Evolutionary conservation across 352 stramenopile genomes (phyloP), one percentile per base, ranked within the genome.

Genomic region (Sclerospora graminicola): DNA sequence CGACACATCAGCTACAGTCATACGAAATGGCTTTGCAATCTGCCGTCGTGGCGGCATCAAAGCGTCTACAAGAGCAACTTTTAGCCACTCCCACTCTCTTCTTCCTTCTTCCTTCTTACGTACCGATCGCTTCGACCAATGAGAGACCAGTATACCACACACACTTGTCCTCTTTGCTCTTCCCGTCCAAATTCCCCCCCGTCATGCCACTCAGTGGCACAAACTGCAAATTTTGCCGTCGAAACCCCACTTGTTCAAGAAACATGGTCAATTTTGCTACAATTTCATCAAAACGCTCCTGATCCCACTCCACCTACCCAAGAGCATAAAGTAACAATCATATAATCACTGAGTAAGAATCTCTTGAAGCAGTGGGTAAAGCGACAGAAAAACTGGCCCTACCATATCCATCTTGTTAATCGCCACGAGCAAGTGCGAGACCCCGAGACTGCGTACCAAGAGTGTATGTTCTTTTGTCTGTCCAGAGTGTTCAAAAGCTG

Each of bases 351-450:
- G n/a, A n/a, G n/a, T n/a, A n/a, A n/a, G n/a, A n/a, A n/a, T n/a
- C n/a, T n/a, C n/a, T n/a, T n/a, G n/a, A n/a, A n/a, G n/a, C n/a
- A n/a, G n/a, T n/a, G n/a, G n/a, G n/a, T n/a, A n/a, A n/a, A n/a
- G n/a, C 3, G 26, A 38, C n/a, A 33, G 37, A 14, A 28, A 19
- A 26, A 56, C n/a, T 46, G 8, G 14, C 13, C 43, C 4, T 19
- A 95, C 83, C 14, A 88, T 78, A 58, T 99, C 96, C 73, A 99
- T 95, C 67, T 99, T 99, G 68, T 99, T 99, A 29, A 99, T 69
- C 0, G 90, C 94, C 10, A 99, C 89, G 28, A 98, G 74, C 38
- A 98, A 67, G 56, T 98, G 91, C 7, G 82, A 88, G 21, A 98
- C 90, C 13, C 96, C 96, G 4, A 94, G 72, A 42, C 89, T 96